Base-by-base conservation (phyloP, 1,139 yeast species). In the Nakaseomyces glabratus region DNA sequence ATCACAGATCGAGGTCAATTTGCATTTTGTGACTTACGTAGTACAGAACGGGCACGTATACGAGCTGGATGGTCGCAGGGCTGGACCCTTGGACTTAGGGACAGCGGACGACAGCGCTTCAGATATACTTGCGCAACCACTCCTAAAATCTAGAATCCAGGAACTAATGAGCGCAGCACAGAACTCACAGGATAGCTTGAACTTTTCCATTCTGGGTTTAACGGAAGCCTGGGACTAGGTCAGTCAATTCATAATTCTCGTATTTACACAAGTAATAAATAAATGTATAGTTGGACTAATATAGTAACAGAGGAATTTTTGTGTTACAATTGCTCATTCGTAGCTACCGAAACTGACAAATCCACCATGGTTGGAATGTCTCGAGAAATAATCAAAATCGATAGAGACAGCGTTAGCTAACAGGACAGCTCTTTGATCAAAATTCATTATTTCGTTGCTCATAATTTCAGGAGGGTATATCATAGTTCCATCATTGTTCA, bases 321-420 rank as follows among this genome's bases (percentile, higher is more conserved):
- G n/a, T n/a, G n/a, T n/a, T n/a, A n/a, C n/a, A n/a, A n/a, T n/a
- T n/a, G 12, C 6, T 10, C 13, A 26, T 10, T 26, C 30, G 14
- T 26, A 26, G 33, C 59, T 58, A 9, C 65, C 65, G 42, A 68
- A 61, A 1, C 59, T 44, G 14, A 63, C 37, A 6, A 61, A 43
- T 4, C 55, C 54, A n/a, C 67, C 65, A 14, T 70, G 66, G 18
- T 70, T 67, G 21, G 93, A 79, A 55, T 85, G 95, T 52, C 95
- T 69, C 13, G 94, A 84, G 56, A 90, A 90, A 61, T 86, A 90
- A 58, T 90, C 98, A 57, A 85, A 90, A 58, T 90, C 98, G 42
- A 90, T 80, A 46, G 93, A 80, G 3, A 90, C 79, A 0, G 96
- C 94, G 43, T 82, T 81, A 0, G 88, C 94, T 38, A 90, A 64